These are phyloP conservation scores for Talaromyces funiculosus DNA, from an alignment of 2,329 filamentous ascomycete genomes.

Conservation along the genomic window DNA sequence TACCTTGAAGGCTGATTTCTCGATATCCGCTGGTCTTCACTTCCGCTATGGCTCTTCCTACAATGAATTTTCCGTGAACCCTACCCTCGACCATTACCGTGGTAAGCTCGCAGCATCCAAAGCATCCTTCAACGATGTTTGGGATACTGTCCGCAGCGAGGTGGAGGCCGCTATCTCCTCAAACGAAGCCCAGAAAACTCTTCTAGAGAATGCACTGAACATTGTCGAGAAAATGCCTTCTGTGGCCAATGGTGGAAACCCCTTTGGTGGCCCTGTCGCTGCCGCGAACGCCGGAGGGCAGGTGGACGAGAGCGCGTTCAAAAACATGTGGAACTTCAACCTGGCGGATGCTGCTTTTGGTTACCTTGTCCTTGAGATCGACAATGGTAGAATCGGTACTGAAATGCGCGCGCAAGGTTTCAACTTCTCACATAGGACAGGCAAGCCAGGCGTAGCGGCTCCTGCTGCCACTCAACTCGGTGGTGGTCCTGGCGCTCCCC, in stretches of 20 bases:
- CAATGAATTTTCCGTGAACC: slow-evolving; percentile 99
- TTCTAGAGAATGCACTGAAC: slow-evolving; percentile 83
- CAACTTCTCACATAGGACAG: slow-evolving; percentile 94
- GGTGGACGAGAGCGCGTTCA: slow-evolving; percentile 97
- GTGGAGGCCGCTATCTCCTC: slow-evolving; percentile 90
- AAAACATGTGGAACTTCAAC: slow-evolving; percentile 99
- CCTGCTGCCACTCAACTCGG: slow-evolving; percentile 24
- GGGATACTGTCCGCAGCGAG: slow-evolving; percentile 96
- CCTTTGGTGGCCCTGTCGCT: slow-evolving; percentile 80
- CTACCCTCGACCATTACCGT: slow-evolving; percentile 94
- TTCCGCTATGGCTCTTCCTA: slow-evolving; percentile 99
- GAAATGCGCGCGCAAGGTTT: slow-evolving; percentile 99
- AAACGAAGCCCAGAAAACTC: slow-evolving; percentile 88
- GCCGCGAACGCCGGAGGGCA: slow-evolving; percentile 69
- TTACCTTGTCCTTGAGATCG: slow-evolving; percentile 89
- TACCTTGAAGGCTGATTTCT: slow-evolving; percentile 96
- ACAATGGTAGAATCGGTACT: slow-evolving; percentile 90
- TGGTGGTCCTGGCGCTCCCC: slow-evolving; percentile 26
- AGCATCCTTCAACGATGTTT: slow-evolving; percentile 97
- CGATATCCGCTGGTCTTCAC: slow-evolving; percentile 91
- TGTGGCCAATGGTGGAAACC: slow-evolving; percentile 90
- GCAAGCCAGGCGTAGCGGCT: slow-evolving; percentile 59
- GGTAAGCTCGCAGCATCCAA: slow-evolving; percentile 97
- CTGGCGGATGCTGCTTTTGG: slow-evolving; percentile 95
- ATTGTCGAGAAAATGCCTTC: slow-evolving; percentile 98